Percentiles rank a stretch among this genome's conserved stretches.
Evolutionary conservation across 805 yeast species (phyloP).

Genomic region (Saccharomycopsis javanensis): DNA sequence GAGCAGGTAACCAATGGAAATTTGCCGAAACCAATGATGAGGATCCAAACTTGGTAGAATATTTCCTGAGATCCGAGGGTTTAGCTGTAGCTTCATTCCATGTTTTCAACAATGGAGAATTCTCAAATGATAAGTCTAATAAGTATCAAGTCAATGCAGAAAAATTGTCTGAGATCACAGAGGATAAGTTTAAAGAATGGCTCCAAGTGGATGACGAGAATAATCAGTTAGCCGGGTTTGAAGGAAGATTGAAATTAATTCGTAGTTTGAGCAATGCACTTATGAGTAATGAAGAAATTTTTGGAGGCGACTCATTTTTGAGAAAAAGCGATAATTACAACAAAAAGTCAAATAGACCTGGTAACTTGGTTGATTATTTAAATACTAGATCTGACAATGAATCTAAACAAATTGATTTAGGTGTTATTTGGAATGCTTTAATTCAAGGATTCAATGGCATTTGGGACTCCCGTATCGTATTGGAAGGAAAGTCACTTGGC

Average conservation of each 20-base stretch:
- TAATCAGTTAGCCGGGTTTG: slow-evolving; percentile 45
- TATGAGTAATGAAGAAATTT: slow-evolving; percentile 30
- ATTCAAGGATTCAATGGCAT: slow-evolving; percentile 48
- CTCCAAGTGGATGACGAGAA: slow-evolving; percentile 37
- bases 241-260: slow-evolving; percentile 42
- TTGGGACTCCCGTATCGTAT: slow-evolving; percentile 47
- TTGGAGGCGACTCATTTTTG: slow-evolving; percentile 26
- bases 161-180: slow-evolving; percentile 30
- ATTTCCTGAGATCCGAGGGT: slow-evolving; percentile 46
- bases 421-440: slow-evolving; percentile 43
- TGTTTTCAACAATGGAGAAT: slow-evolving; percentile 41
- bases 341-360: slow-evolving; percentile 31
- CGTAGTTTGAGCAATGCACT: slow-evolving; percentile 41
- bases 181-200: slow-evolving; percentile 30
- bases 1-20: slow-evolving; percentile 54
- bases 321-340: not conserved
- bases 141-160: slow-evolving; percentile 37
- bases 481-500: slow-evolving; percentile 45
- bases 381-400: slow-evolving; percentile 19
- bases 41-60: slow-evolving; percentile 18
- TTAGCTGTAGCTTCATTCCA: slow-evolving; percentile 51
- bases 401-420: slow-evolving; percentile 31
- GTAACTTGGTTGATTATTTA: slow-evolving; percentile 44
- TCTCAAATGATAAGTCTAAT: slow-evolving; percentile 30
- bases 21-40: slow-evolving; percentile 30